These are phyloP conservation scores for Diaporthe citrichinensis DNA, from an alignment of 2,329 filamentous ascomycete genomes.

Conservation along the genomic window DNA sequence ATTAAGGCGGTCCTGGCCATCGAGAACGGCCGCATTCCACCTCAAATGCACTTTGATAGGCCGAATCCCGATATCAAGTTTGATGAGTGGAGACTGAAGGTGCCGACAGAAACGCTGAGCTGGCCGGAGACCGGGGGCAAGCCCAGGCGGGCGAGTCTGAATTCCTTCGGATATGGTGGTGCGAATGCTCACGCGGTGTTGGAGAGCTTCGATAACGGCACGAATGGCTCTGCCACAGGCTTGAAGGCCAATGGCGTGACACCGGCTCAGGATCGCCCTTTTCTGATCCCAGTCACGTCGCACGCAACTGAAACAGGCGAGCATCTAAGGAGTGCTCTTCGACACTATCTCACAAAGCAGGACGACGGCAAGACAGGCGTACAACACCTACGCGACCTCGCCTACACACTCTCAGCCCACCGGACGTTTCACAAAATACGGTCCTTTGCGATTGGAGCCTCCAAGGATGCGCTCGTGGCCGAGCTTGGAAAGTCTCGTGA, in stretches of 20 bases:
- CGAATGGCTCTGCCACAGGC: not conserved
- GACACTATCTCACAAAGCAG: not conserved
- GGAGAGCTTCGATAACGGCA: constrained; percentile 8
- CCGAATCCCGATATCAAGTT: constrained; percentile 53
- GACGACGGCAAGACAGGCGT: not conserved
- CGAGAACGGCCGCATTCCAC: constrained; percentile 52
- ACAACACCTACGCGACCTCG: constrained; percentile 42
- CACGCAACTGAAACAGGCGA: constrained; percentile 16
- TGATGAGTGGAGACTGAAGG: constrained; percentile 47
- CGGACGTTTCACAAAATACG: constrained; percentile 42
- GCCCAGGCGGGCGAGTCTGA: constrained; percentile 30
- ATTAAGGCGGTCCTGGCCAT: constrained; percentile 54
- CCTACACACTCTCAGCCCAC: constrained; percentile 44
- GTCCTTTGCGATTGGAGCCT: constrained; percentile 24
- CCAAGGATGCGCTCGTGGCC: not conserved
- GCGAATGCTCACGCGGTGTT: constrained; percentile 29
- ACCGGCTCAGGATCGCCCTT: not conserved
- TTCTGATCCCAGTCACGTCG: constrained; percentile 4
- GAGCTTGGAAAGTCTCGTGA: constrained; percentile 11
- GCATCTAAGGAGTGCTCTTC: not conserved
- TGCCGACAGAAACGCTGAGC: constrained; percentile 1
- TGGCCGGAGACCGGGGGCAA: constrained; percentile 22
- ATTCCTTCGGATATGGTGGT: constrained; percentile 35
- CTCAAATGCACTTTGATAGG: constrained; percentile 53
- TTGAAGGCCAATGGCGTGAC: not conserved